Base-by-base conservation (phyloP, 305 asterid species). In the Fraxinus platypoda region DNA sequence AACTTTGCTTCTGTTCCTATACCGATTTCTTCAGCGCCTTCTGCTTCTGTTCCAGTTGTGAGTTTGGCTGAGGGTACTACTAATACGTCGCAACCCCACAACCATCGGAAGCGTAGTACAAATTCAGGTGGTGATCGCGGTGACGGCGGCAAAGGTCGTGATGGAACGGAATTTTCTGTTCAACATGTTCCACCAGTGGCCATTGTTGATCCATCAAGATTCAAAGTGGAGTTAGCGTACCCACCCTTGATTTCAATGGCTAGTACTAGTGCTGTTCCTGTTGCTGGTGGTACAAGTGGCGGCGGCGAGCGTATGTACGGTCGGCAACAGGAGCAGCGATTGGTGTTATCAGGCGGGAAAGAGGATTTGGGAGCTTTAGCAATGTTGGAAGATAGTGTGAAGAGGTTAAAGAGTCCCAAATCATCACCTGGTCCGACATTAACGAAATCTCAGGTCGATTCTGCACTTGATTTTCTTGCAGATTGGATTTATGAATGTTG, bases 401-500 rank as follows among this genome's bases (percentile, higher is more conserved):
- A 96, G 85, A 90, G 91, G 78, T 87, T 94, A 15, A 96, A 93
- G 81, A 93, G 99, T 83, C 98, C 98, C 3, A 94, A 94, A 78
- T 62, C 90, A 13, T 92, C 90, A 5, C 88, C 90, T 7, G 84
- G 86, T 71, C 92, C 95, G 72, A 74, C 91, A 3, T 82, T 94
- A 46, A 90, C 79, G 86, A 93, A 92, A 74, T 85, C 85, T 17
- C 99, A 96, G 80, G 83, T 89, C 30, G 98, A 94, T 80, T 80
- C 92, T 0, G 94, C 98, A 3, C 85, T 94, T 6, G 95, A 94
- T 87, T 88, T 78, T 81, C 93, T 96, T 11, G 88, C 93, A 43
- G 95, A 94, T 87, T 96, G 98, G 98, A 92, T 90, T n/a, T 96
- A 89, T 80, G 97, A 94, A 21, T 90, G 94, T 79, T 92, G 97